phyloP scores from a whole-genome alignment of 2,329 filamentous ascomycete species.

The Trichoderma pleuroti region DNA sequence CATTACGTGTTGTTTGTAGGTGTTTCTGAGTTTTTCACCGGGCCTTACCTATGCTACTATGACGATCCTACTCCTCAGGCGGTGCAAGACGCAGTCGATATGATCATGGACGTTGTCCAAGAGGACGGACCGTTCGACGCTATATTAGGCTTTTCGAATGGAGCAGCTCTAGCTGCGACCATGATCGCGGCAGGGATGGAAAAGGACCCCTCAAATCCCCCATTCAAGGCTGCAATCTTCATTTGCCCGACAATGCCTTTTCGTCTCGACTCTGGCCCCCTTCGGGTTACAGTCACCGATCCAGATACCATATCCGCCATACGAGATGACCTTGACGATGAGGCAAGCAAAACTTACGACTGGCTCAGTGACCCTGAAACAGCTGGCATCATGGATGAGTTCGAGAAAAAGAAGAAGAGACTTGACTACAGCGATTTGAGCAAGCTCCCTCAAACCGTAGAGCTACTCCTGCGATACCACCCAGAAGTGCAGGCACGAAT shows the following conservation, averaged over 20 bases:
- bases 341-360: background rate
- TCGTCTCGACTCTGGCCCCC: background rate
- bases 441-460: background rate
- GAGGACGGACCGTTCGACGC: background rate
- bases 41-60: background rate
- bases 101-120: background rate
- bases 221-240: background rate
- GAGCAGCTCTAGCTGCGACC: background rate
- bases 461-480: background rate
- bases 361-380: background rate
- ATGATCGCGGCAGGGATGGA: background rate
- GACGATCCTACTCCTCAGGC: background rate
- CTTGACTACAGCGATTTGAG: background rate
- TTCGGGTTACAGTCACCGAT: background rate
- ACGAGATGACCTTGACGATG: background rate
- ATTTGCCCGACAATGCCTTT: background rate
- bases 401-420: background rate
- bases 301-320: background rate
- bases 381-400: background rate
- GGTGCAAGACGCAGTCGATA: background rate
- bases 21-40: background rate
- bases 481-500: background rate
- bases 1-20: background rate
- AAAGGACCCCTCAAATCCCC: background rate
- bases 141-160: background rate